Evolutionary conservation across 2,329 filamentous ascomycete species (phyloP).

Genomic region (Elsinoe perseae): DNA sequence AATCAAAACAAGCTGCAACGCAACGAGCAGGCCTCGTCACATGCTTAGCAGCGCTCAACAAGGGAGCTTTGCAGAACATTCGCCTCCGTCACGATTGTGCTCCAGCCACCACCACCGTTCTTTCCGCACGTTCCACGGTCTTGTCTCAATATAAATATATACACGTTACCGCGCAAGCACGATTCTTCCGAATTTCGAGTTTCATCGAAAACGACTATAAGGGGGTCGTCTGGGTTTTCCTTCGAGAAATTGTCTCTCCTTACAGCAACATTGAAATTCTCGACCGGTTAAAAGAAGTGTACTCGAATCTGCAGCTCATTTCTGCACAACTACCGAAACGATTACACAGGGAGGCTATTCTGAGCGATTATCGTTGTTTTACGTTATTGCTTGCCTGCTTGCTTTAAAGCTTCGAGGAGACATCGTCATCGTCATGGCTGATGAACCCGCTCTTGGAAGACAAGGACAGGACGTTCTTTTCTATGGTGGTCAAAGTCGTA

Average conservation of each 20-base stretch:
- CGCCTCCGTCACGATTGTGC: neutral
- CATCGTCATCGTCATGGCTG: no score
- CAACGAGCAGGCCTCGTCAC: conserved; percentile 1
- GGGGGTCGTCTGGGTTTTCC: neutral
- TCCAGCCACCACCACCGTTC: neutral
- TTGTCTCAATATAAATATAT: conserved; percentile 7
- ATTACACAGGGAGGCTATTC: neutral
- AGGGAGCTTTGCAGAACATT: neutral
- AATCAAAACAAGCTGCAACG: neutral
- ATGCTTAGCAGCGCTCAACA: neutral
- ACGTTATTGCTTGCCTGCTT: neutral
- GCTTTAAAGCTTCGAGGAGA: neutral
- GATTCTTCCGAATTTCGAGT: neutral
- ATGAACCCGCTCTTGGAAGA: neutral
- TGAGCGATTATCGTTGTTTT: conserved; percentile 15
- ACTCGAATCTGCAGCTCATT: neutral
- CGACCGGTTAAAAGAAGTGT: neutral
- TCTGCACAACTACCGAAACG: neutral
- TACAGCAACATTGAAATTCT: neutral
- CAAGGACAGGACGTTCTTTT: neutral
- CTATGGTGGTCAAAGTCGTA: neutral
- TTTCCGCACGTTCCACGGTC: neutral
- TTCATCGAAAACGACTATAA: neutral
- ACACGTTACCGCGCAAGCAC: conserved; percentile 2
- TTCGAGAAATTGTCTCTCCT: neutral